Base-by-base conservation (phyloP, 2,329 filamentous ascomycete genomes). In the Aphanocladium album region DNA sequence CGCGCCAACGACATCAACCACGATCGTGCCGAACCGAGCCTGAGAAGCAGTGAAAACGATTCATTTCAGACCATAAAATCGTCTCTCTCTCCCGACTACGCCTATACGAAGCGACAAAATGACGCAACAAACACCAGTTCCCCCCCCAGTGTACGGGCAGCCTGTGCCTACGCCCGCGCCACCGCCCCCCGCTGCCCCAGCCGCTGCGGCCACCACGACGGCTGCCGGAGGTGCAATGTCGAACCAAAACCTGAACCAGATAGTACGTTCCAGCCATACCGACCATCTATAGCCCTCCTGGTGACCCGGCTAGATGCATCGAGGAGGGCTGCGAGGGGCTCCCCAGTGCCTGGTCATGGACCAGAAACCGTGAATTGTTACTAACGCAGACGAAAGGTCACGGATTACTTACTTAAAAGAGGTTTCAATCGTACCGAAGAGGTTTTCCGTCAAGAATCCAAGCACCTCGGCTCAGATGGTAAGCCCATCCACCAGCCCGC, bases 321-420 rank as follows among this genome's bases (percentile, higher is more conserved):
- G n/a, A 39, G 16, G 11, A 17, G 17, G 17, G 3, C 27, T 45
- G 33, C 6, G 2, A 27, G 6, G 1, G 23, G 5, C 27, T 1
- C 17, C 8, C 5, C 12, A 12, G 16, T 21, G 7, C 5, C 11
- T 12, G n/a, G 21, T 9, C 2, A n/a, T 25, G 14, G 19, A 14
- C 21, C 27, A 37, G 7, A 55, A n/a, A n/a, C n/a, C n/a, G n/a
- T n/a, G n/a, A n/a, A n/a, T n/a, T n/a, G 45, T 53, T 39, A 39
- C 65, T 70, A 64, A 69, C 27, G 17, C 12, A 21, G 2, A 33
- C 3, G 1, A 4, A 55, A 86, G 83, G 83, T 99, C 3, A 93
- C 96, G 9, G 95, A 99, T 68, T 99, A 99, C 73, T 81, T 99
- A 1, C 85, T 92, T 2, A 99, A 99, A 74, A 93, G 97, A 66